Conservation (phyloP, 2,329 filamentous ascomycete genomes). For the Blastomyces percursus region DNA sequence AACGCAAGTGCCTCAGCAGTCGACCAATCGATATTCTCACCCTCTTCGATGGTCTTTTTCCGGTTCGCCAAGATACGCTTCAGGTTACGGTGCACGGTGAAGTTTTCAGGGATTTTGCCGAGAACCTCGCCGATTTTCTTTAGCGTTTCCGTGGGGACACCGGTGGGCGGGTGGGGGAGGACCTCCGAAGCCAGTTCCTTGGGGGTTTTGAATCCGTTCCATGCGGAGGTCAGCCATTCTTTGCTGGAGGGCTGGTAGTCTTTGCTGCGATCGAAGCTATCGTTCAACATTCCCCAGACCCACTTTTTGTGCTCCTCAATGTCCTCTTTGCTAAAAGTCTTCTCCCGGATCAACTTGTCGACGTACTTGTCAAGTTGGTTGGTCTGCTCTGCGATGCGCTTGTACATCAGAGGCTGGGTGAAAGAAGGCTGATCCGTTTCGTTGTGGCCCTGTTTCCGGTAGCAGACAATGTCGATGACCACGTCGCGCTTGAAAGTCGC, state of each 20-base stretch:
- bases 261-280: slow-evolving; percentile 94
- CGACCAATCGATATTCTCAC: slow-evolving; percentile 93
- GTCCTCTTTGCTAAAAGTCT: slow-evolving; percentile 93
- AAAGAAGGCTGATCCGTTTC: slow-evolving; percentile 99
- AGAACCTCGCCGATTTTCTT: slow-evolving; percentile 76
- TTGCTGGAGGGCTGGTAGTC: slow-evolving; percentile 94
- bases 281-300: slow-evolving; percentile 98
- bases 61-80: slow-evolving; percentile 88
- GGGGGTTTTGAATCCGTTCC: slow-evolving; percentile 99
- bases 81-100: slow-evolving; percentile 85
- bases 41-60: slow-evolving; percentile 84
- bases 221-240: slow-evolving; percentile 97
- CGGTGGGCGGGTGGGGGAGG: slow-evolving; percentile 80
- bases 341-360: slow-evolving; percentile 74
- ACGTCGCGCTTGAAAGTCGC: slow-evolving; percentile 98
- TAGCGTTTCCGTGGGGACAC: slow-evolving; percentile 59
- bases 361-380: slow-evolving; percentile 85
- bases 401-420: slow-evolving; percentile 99
- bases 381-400: slow-evolving; percentile 78
- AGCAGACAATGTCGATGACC: slow-evolving; percentile 96
- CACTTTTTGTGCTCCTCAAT: slow-evolving; percentile 99
- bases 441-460: slow-evolving; percentile 98
- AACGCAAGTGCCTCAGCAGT: slow-evolving; percentile 95
- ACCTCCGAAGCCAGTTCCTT: slow-evolving; percentile 94
- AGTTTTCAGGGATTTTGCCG: slow-evolving; percentile 67